phyloP scores from a whole-genome alignment of 805 yeast species.

The Metschnikowia arizonensis region DNA sequence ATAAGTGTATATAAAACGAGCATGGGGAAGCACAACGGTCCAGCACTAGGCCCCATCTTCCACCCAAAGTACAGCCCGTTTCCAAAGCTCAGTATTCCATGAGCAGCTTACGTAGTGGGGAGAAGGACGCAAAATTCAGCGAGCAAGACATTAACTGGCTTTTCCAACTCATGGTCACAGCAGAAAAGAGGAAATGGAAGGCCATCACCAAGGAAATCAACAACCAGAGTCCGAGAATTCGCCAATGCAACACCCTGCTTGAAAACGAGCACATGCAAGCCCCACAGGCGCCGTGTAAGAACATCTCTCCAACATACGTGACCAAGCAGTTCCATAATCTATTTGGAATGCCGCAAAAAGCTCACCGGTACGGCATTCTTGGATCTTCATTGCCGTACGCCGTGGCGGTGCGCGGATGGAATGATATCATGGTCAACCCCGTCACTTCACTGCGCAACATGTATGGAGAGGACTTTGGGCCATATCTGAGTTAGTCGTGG shows the following conservation, averaged over 20 bases:
- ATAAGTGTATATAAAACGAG: neutral
- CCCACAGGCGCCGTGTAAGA: slow-evolving; percentile 24
- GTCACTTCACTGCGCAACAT: neutral
- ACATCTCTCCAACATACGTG: slow-evolving; percentile 51
- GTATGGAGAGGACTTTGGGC: neutral
- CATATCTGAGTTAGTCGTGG: neutral
- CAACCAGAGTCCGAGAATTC: neutral
- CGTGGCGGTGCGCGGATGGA: slow-evolving; percentile 45
- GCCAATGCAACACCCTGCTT: neutral
- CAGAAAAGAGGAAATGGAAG: slow-evolving; percentile 59
- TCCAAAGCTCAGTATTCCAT: neutral
- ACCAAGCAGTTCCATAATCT: slow-evolving; percentile 50
- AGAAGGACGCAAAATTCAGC: slow-evolving; percentile 26
- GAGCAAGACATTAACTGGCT: slow-evolving; percentile 45
- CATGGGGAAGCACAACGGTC: neutral
- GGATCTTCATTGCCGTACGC: slow-evolving; percentile 55
- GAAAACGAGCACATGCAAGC: slow-evolving; percentile 5
- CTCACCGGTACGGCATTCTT: slow-evolving; percentile 38
- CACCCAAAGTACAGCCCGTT: neutral
- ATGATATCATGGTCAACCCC: neutral
- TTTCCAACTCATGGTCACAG: slow-evolving; percentile 44
- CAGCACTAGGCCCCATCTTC: neutral
- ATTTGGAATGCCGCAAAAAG: slow-evolving; percentile 51
- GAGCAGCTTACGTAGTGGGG: neutral
- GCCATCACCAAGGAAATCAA: slow-evolving; percentile 43